A percentile compares a stretch with the other conserved stretches of the same genome.
Evolutionary conservation across 805 yeast genomes (phyloP).

Genomic region (Metschnikowia corniflorae): DNA sequence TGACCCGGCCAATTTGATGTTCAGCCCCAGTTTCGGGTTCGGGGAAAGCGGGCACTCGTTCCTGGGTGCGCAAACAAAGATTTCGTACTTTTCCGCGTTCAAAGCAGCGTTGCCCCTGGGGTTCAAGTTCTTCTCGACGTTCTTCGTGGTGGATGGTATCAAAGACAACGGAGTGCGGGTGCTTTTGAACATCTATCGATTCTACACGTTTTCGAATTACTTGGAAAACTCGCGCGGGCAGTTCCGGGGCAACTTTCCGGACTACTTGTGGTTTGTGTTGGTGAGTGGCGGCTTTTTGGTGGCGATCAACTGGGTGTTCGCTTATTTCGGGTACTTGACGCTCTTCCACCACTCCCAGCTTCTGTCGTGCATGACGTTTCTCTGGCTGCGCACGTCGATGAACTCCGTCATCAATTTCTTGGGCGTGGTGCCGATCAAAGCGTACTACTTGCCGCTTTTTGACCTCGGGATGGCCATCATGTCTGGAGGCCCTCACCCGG

Average conservation of each 20-base stretch:
- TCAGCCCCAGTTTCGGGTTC: slow-evolving; percentile 2
- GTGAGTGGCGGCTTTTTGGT: slow-evolving; percentile 47
- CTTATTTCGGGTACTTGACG: slow-evolving; percentile 10
- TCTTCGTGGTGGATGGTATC: slow-evolving; percentile 42
- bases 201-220: slow-evolving; percentile 55
- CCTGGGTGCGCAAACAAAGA: background rate
- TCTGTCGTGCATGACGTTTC: slow-evolving; percentile 52
- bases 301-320: slow-evolving; percentile 23
- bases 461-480: slow-evolving; percentile 33
- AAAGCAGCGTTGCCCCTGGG: slow-evolving; percentile 27
- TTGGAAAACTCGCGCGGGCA: slow-evolving; percentile 45
- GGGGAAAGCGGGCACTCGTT: no score
- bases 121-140: slow-evolving; percentile 49
- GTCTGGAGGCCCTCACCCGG: slow-evolving; percentile 39
- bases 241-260: slow-evolving; percentile 49
- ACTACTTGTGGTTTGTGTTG: slow-evolving; percentile 52
- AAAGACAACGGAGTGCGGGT: slow-evolving; percentile 25
- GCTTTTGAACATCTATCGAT: slow-evolving; percentile 50
- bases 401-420: slow-evolving; percentile 52
- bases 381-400: slow-evolving; percentile 59
- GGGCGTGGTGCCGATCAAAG: slow-evolving; percentile 49
- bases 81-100: background rate
- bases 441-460: slow-evolving; percentile 51
- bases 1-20: slow-evolving; percentile 13
- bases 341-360: slow-evolving; percentile 38